phyloP scores from a whole-genome alignment of 371 early-diverging fungal genomes.

The Mucor mucedo region DNA sequence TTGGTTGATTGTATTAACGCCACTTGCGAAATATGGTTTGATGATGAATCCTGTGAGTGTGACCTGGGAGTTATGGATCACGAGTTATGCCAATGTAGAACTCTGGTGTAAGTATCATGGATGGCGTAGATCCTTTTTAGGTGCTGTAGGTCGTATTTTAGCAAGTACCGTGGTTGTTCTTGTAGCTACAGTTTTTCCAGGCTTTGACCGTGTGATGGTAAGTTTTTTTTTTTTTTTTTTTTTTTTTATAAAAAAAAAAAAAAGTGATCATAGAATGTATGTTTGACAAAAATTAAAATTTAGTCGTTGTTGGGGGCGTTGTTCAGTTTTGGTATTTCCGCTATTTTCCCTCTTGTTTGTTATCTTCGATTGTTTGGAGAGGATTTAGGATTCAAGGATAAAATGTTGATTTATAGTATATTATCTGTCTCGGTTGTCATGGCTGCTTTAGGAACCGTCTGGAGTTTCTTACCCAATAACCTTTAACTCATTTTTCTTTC shows the following conservation, averaged over 20 bases:
- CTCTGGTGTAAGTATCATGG: slow-evolving; percentile 26
- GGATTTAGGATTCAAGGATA: slow-evolving; percentile 22
- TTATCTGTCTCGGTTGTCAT: slow-evolving; percentile 30
- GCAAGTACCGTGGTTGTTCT: slow-evolving; percentile 49
- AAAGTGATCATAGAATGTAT: too few species aligned
- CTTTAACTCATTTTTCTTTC: background rate
- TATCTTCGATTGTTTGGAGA: slow-evolving; percentile 45
- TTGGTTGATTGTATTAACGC: slow-evolving; percentile 70
- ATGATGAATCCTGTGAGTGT: slow-evolving; percentile 64
- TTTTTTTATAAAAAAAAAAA: too few species aligned
- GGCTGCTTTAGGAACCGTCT: slow-evolving; percentile 40
- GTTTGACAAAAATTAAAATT: background rate
- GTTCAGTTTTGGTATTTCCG: slow-evolving; percentile 65
- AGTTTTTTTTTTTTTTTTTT: too few species aligned
- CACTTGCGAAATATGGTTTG: slow-evolving; percentile 73
- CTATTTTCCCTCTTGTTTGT: slow-evolving; percentile 62
- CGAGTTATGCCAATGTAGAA: slow-evolving; percentile 26
- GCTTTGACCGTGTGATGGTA: slow-evolving; percentile 64
- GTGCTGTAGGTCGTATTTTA: slow-evolving; percentile 22
- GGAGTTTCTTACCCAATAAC: slow-evolving; percentile 29
- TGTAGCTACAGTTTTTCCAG: slow-evolving; percentile 57
- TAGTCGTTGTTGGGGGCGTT: slow-evolving; percentile 60
- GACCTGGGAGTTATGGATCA: slow-evolving; percentile 53
- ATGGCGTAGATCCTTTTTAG: slow-evolving; percentile 34
- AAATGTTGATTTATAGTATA: slow-evolving; percentile 25